These are phyloP conservation scores for Narthecium ossifragum DNA, from an alignment of 106 monocot species.

Conservation along the genomic window DNA sequence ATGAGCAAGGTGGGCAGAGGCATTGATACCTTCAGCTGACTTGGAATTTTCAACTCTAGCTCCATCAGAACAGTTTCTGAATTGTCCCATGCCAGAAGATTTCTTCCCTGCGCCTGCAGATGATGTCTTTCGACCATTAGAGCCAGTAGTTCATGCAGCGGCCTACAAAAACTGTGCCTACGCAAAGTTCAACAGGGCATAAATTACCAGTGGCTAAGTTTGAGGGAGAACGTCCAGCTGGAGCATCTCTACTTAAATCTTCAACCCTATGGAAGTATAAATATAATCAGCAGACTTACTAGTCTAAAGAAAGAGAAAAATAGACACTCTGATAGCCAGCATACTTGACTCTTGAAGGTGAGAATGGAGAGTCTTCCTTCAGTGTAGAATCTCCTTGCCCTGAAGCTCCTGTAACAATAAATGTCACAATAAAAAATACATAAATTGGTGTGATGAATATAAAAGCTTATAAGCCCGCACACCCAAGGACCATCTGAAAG, in stretches of 20 bases:
- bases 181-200: no score
- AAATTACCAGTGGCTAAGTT: conserved; percentile 46
- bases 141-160: no score
- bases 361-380: conserved; percentile 92
- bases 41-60: no score
- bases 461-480: no score
- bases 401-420: conserved; percentile 59
- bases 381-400: conserved; percentile 52
- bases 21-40: conserved; percentile 59
- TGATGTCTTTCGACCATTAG: no score
- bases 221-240: conserved; percentile 59
- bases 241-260: conserved; percentile 64
- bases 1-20: no score
- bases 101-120: conserved; percentile 67
- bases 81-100: conserved; percentile 46
- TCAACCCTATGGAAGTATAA: conserved; percentile 50
- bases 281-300: neutral
- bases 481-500: no score
- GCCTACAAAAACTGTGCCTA: no score
- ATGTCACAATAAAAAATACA: no score
- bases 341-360: conserved; percentile 93
- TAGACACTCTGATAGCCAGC: conserved; percentile 7
- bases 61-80: conserved; percentile 57
- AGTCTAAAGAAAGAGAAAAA: neutral
- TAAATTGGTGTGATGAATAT: no score